Evolutionary conservation across 1,284 basidiomycete species (phyloP).

Genomic region (Ceratobasidium sp.): DNA sequence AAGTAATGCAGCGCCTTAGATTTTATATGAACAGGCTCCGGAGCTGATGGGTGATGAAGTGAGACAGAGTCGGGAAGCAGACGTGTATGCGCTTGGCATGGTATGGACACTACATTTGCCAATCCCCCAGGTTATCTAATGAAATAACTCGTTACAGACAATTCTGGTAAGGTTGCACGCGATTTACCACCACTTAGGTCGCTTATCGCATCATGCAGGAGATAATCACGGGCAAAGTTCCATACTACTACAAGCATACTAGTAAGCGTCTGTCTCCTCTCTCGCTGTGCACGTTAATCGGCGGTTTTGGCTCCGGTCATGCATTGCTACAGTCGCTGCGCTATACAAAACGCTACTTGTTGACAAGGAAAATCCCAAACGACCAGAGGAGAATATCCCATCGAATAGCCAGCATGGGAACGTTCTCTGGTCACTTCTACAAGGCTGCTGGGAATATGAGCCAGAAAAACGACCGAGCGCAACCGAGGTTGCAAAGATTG

Average conservation of each 20-base stretch:
- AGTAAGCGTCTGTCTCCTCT: background rate
- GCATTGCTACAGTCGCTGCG: too few species aligned
- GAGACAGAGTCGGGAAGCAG: background rate
- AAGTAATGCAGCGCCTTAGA: background rate
- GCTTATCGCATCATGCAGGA: background rate
- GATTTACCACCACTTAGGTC: background rate
- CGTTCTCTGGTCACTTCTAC: background rate
- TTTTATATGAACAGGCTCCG: background rate
- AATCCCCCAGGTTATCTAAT: background rate
- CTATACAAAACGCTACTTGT: too few species aligned
- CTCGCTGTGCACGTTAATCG: background rate
- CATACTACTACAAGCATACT: background rate
- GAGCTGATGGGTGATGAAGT: background rate
- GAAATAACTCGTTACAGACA: background rate
- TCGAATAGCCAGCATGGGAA: background rate
- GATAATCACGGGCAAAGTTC: background rate
- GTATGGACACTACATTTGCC: background rate
- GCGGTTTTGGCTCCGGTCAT: too few species aligned
- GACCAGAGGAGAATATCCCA: background rate
- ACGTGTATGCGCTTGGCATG: background rate
- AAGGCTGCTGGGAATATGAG: background rate
- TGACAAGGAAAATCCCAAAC: background rate
- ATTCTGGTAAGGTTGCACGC: background rate
- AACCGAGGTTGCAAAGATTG: background rate
- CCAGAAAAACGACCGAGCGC: background rate